Percentiles rank a stretch among this genome's conserved stretches.
These are phyloP conservation scores for Fraxinus baroniana DNA, from an alignment of 305 asterid species.

Conservation along the genomic window DNA sequence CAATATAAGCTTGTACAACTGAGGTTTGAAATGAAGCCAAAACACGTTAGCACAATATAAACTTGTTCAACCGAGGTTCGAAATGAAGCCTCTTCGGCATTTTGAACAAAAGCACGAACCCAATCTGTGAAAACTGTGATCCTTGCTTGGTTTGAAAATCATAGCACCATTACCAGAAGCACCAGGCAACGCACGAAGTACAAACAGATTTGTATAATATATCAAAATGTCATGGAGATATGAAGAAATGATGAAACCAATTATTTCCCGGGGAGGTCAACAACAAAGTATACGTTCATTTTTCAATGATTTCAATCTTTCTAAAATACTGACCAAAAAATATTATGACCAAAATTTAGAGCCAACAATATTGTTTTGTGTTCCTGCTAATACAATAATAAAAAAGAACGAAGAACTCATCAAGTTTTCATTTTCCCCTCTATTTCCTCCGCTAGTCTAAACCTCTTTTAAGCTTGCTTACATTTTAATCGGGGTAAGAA, in stretches of 20 bases:
- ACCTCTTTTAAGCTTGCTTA: slow-evolving; percentile 10
- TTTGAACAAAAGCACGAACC: neutral
- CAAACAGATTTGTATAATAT: neutral
- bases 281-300: neutral
- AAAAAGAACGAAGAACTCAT: neutral
- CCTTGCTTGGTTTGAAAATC: neutral
- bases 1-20: neutral
- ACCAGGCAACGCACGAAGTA: neutral
- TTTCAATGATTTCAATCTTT: neutral
- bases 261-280: neutral
- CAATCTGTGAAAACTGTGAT: neutral
- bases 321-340: neutral
- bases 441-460: neutral
- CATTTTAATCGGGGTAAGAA: neutral
- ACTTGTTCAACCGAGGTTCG: neutral
- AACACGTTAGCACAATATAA: neutral
- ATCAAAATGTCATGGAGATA: neutral
- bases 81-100: neutral
- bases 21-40: no score
- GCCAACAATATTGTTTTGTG: neutral
- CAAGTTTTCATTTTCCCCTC: neutral
- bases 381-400: neutral
- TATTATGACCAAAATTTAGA: slow-evolving; percentile 4
- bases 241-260: neutral
- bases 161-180: neutral